Conservation (phyloP, 352 stramenopile species). For the Phytophthora sansomeana region DNA sequence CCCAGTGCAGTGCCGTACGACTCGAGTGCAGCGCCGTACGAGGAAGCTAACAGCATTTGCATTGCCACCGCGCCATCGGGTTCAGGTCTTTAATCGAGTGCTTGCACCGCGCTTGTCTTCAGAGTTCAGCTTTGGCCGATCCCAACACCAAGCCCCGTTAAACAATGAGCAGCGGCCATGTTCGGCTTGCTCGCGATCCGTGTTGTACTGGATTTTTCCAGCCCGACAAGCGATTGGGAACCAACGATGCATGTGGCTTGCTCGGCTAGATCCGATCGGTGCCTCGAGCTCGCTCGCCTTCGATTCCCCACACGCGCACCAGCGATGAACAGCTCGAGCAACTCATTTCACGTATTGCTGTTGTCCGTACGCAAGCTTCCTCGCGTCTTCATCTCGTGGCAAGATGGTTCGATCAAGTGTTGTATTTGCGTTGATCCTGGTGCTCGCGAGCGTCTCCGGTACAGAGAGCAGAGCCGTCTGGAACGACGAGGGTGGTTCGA, state of each 20-base stretch:
- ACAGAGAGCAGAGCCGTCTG: not conserved
- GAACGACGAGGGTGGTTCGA: no score
- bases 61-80: not conserved
- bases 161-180: not conserved
- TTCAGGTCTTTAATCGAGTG: not conserved
- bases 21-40: constrained; percentile 5
- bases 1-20: constrained; percentile 4
- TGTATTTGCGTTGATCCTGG: not conserved
- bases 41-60: constrained; percentile 11
- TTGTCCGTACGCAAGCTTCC: not conserved
- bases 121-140: constrained; percentile 21
- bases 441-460: not conserved
- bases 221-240: constrained; percentile 7
- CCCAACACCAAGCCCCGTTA: constrained; percentile 4
- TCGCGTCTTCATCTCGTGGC: not conserved
- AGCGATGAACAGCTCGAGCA: not conserved
- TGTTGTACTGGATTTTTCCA: constrained; percentile 24
- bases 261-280: constrained; percentile 18
- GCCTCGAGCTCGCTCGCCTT: no score
- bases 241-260: constrained; percentile 7
- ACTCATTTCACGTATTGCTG: constrained; percentile 9
- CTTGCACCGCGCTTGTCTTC: constrained; percentile 13
- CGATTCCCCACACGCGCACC: not conserved
- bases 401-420: constrained; percentile 9
- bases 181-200: constrained; percentile 2